Evolutionary conservation across 2,329 filamentous ascomycete species (phyloP), one percentile per base, ranked within the genome.

Genomic region (Ascochyta koolunga): DNA sequence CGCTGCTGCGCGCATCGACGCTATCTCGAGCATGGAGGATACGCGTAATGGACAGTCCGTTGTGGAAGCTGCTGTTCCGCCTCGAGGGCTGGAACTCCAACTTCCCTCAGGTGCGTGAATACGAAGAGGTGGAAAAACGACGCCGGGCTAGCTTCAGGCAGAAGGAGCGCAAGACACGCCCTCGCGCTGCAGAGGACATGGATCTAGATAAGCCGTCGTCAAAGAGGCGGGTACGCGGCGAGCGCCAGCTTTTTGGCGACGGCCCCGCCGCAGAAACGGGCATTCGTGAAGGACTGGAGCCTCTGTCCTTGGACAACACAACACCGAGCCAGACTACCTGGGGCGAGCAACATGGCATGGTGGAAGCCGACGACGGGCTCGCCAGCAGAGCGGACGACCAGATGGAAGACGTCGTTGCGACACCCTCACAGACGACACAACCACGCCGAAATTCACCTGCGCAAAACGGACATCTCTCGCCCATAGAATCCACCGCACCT

Each of bases 1-100:
- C 92, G 0, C 81, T 99, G 33, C 82, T 98, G 51, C 86, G 85
- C 43, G 90, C 93, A 2, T 91, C 91, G 0, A 83, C 86, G 38
- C 86, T 91, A 15, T 97, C 91, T 31, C 86, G 87, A 40, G 81
- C 86, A 59, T 99, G 95, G 93, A 88, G 93, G 59, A 82, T 84
- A 16, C 82, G 95, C 16, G 88, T 93, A 5, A 77, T 92, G 45
- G 95, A 99, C 73, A 86, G 90, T 29, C 89, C 89, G 57, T 78
- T 98, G 24, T 99, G 95, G 95, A 88, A 91, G 70, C 82, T 86
- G 13, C 77, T 96, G 13, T 99, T 96, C 75, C 83, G 87, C 31
- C 77, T 87, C 7, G 93, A 98, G 77, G 95, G 95, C 5, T 99
- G 95, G 90, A 86, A 86, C 60, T 84, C 89, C 6, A 82, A 93